Evolutionary conservation across 2,329 filamentous ascomycete genomes (phyloP).

Genomic region (Hymenotorrendiella dingleyae): DNA sequence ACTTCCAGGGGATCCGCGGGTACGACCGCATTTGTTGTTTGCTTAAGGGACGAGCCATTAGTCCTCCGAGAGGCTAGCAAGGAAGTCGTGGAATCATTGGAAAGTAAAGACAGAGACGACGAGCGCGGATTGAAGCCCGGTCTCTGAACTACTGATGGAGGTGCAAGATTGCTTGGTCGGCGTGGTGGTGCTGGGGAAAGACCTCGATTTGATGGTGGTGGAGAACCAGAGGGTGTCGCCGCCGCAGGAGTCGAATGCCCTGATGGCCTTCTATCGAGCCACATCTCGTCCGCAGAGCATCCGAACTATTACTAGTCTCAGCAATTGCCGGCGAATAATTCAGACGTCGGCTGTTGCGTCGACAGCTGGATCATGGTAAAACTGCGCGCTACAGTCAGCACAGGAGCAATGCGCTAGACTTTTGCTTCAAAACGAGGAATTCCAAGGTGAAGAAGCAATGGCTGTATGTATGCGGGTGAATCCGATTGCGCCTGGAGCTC

Average conservation of each 20-base stretch:
- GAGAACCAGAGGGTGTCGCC: conserved; percentile 41
- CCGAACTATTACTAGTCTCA: too few species aligned
- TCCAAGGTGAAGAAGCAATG: too few species aligned
- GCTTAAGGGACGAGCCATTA: conserved; percentile 63
- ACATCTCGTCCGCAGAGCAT: conserved; percentile 50
- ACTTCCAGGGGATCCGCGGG: conserved; percentile 66
- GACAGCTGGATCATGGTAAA: too few species aligned
- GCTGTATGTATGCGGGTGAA: too few species aligned
- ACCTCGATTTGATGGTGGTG: conserved; percentile 59
- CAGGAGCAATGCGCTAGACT: too few species aligned
- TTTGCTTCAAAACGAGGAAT: too few species aligned
- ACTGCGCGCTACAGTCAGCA: too few species aligned
- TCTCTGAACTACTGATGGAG: conserved; percentile 62
- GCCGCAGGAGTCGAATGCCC: conserved; percentile 52
- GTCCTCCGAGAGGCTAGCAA: conserved; percentile 60
- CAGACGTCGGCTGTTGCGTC: too few species aligned
- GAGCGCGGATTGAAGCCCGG: conserved; percentile 63
- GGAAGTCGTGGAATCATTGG: conserved; percentile 72
- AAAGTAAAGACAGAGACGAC: conserved; percentile 72
- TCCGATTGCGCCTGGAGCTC: too few species aligned
- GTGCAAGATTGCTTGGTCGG: conserved; percentile 62
- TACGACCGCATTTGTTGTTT: conserved; percentile 45
- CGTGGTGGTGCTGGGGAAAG: conserved; percentile 66
- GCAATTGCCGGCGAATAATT: too few species aligned
- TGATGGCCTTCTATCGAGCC: conserved; percentile 84